Base-by-base conservation (phyloP, 2,329 filamentous ascomycete genomes). In the Dothideomycetes sp. region DNA sequence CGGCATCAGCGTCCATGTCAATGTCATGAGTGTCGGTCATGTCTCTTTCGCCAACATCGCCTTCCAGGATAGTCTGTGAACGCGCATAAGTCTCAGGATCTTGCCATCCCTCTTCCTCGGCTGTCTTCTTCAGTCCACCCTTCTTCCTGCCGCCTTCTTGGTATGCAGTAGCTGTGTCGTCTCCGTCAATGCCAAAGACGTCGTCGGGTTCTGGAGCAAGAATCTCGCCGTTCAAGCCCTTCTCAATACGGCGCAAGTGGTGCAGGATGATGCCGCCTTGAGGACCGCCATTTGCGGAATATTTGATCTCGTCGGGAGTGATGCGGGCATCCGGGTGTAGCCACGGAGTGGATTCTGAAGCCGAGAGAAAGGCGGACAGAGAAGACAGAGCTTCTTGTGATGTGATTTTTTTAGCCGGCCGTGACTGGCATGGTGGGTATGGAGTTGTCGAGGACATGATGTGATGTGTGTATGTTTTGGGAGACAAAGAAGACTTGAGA, bases 211-310 rank as follows among this genome's bases (percentile, higher is more conserved):
- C 65, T 0, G 60, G 60, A 48, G 60, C 67, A 18, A 74, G 52
- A 46, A 61, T 64, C 55, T 75, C 71, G 16, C 73, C 73, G 15
- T 60, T 53, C 44, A 76, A 48, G 0, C 72, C 72, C 5, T 66
- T 65, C 47, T 70, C 68, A 7, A 76, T 66, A 33, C 73, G 64
- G 25, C 65, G 60, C 32, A 76, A 53, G 49, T 74, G 70, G 52
- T 73, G 68, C 38, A 76, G 59, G 11, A 65, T 60, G n/a, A 73
- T 58, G 6, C 67, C 64, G 30, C 69, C 67, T 13, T 50, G 53
- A 1, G 64, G 58, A 2, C 68, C 68, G 33, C 60, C 59, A 33
- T 63, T 54, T 12, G 64, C 58, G 16, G 59, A 57, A 51, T 64
- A 68, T 10, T 54, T 53, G 5, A 68, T 59, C 31, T 66, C 66